A percentile compares a stretch with the other conserved stretches of the same genome.
phyloP scores from a whole-genome alignment of 176 grass and related monocot genomes.

The Musa itinerans region DNA sequence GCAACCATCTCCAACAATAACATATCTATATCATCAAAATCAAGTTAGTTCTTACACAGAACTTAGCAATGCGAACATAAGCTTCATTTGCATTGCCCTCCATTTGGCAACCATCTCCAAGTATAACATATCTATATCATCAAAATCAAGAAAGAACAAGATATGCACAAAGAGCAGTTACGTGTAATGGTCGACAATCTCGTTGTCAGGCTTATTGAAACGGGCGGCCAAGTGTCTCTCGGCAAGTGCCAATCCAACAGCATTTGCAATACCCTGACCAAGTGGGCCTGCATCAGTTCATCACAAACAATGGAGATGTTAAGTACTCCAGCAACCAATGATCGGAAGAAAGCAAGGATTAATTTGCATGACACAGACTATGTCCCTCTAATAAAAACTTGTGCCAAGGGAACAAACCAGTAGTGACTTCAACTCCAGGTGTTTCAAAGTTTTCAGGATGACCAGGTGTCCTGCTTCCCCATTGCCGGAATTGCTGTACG shows the following conservation, averaged over 20 bases:
- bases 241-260: constrained; percentile 75
- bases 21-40: constrained; percentile 34
- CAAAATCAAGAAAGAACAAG: neutral
- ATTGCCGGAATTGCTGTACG: constrained; percentile 84
- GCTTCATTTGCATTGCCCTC: constrained; percentile 81
- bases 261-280: constrained; percentile 97
- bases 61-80: neutral
- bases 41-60: neutral
- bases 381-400: neutral
- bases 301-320: neutral
- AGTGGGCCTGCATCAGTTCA: constrained; percentile 60
- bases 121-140: constrained; percentile 45
- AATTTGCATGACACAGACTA: neutral
- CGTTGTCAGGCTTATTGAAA: constrained; percentile 93
- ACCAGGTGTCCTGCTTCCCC: constrained; percentile 81
- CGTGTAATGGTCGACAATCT: constrained; percentile 95
- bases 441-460: constrained; percentile 99
- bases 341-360: neutral
- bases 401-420: constrained; percentile 35
- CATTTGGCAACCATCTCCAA: constrained; percentile 98
- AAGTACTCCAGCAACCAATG: neutral
- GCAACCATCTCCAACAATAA: constrained; percentile 88
- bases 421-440: constrained; percentile 88
- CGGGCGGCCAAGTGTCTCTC: constrained; percentile 86
- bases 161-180: constrained; percentile 25